phyloP scores from a whole-genome alignment of 2,329 filamentous ascomycete genomes.

The Epichloe hybrida region DNA sequence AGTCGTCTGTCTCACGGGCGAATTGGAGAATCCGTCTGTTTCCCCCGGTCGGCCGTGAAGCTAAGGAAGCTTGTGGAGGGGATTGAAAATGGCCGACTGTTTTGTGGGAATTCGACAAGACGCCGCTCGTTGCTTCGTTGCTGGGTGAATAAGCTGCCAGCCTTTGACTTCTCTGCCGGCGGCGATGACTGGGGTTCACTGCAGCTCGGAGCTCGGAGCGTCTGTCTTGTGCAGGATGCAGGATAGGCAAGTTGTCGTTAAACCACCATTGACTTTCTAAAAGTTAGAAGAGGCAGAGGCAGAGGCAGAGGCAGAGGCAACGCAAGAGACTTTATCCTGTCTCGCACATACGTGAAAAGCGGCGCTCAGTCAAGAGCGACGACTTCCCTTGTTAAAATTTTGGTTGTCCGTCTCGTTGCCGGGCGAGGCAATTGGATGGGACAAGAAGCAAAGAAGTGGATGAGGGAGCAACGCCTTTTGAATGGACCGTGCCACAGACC shows the following conservation, averaged over 20 bases:
- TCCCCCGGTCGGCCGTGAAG: not conserved
- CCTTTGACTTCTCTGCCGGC: not conserved
- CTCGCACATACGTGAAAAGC: conserved; percentile 6
- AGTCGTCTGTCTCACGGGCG: conserved; percentile 1
- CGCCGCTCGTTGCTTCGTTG: not conserved
- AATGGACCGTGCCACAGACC: conserved; percentile 19
- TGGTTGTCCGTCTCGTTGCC: conserved; percentile 8
- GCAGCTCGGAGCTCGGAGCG: not conserved
- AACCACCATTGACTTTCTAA: not conserved
- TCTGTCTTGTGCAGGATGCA: not conserved
- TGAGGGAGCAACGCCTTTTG: conserved; percentile 27
- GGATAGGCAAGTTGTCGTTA: not conserved
- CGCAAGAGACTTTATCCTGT: not conserved
- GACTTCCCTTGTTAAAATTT: conserved; percentile 3
- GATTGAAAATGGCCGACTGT: conserved; percentile 3
- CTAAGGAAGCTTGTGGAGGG: not conserved
- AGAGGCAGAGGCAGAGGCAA: not conserved
- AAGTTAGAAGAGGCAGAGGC: not conserved
- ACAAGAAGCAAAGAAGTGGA: conserved; percentile 16
- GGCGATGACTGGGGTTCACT: not conserved
- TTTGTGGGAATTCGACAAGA: conserved; percentile 3
- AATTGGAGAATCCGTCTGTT: not conserved
- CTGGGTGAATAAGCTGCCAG: conserved; percentile 1
- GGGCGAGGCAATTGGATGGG: conserved; percentile 16
- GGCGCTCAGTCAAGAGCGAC: conserved; percentile 8